These are phyloP conservation scores for Pistacia integerrima DNA, from an alignment of 345 rosid genomes.

Conservation along the genomic window DNA sequence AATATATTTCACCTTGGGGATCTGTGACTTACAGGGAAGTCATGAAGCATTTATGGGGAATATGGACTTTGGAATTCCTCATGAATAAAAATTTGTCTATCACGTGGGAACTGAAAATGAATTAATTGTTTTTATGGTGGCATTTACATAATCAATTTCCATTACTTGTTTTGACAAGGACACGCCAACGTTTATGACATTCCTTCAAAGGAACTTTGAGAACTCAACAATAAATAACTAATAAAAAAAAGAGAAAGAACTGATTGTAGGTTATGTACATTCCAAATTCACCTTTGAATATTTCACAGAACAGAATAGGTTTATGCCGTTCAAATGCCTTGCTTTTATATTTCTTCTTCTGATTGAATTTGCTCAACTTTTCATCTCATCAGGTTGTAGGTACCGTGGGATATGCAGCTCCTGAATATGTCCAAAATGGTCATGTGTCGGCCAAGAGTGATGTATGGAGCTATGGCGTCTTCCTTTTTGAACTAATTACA, in stretches of 20 bases:
- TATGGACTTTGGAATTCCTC: not conserved
- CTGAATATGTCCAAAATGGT: conserved; percentile 82
- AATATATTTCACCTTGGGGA: not conserved
- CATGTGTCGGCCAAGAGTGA: conserved; percentile 83
- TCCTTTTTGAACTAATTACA: conserved; percentile 86
- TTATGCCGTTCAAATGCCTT: not conserved
- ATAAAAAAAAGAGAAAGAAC: not conserved
- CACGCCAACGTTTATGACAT: too few relatives aligned
- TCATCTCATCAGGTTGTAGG: conserved; percentile 70
- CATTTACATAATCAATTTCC: too few relatives aligned
- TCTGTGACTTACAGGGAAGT: too few relatives aligned
- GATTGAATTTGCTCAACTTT: not conserved
- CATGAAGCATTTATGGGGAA: not conserved
- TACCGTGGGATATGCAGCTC: conserved; percentile 92
- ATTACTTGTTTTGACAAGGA: too few relatives aligned
- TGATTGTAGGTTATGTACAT: not conserved
- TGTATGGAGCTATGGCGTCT: conserved; percentile 93
- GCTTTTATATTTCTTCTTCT: not conserved
- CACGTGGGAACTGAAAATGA: not conserved
- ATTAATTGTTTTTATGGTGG: not conserved
- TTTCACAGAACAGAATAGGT: not conserved
- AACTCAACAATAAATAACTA: not conserved
- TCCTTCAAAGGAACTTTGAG: not conserved
- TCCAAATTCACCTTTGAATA: not conserved
- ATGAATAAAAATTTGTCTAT: not conserved